Evolutionary conservation across 176 grass and related monocot genomes (phyloP).

Genomic region (Triticum dicoccoides): DNA sequence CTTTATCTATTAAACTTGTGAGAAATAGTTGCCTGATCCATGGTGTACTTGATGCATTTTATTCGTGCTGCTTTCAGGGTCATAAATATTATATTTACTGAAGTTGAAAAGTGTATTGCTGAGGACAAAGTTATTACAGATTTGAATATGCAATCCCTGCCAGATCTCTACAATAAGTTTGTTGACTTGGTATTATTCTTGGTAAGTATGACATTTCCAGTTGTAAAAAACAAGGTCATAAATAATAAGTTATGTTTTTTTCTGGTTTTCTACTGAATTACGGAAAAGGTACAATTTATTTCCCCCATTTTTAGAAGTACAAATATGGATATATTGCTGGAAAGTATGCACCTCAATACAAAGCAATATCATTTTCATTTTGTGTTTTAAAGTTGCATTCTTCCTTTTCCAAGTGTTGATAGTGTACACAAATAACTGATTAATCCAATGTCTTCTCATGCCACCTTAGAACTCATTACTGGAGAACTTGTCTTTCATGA

Average conservation of each 20-base stretch:
- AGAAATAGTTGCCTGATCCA: constrained; percentile 16
- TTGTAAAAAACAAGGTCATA: neutral
- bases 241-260: neutral
- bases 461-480: neutral
- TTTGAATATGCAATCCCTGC: constrained; percentile 66
- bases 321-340: neutral
- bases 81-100: constrained; percentile 62
- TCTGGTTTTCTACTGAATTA: neutral
- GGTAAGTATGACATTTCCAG: constrained; percentile 51
- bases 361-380: neutral
- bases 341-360: neutral
- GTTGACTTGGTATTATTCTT: constrained; percentile 63
- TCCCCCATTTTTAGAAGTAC: neutral
- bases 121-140: constrained; percentile 52
- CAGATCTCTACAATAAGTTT: constrained; percentile 68
- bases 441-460: constrained; percentile 4
- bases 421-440: neutral
- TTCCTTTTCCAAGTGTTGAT: neutral
- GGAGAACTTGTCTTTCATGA: neutral
- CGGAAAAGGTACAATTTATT: neutral
- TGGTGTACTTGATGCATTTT: constrained; percentile 19
- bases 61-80: constrained; percentile 57
- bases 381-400: neutral
- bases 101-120: constrained; percentile 55
- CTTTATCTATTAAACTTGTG: constrained; percentile 13